Evolutionary conservation across 225 moss, liverwort and hornwort genomes (phyloP), one percentile per base, ranked within the genome.

Genomic region (Sphagnum contortum): DNA sequence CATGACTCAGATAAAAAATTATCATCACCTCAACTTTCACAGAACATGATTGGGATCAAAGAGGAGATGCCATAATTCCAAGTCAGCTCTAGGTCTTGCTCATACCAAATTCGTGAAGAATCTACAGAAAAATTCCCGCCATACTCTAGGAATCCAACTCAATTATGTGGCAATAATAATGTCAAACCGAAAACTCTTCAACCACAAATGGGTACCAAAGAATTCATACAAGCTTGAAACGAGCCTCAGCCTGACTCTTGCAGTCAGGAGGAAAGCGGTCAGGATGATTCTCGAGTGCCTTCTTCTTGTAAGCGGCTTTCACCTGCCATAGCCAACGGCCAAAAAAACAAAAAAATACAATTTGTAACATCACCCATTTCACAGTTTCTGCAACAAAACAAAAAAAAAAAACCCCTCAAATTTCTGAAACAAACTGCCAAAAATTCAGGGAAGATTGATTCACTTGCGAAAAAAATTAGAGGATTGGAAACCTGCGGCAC

Each of bases 211-310:
- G 29, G 29, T 29, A 29, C 29, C 29, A 64, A 51, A 44, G 64
- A 12, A 12, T 44, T 8, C 29, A 8, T 48, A 83, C 83, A 65
- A 76, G 76, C 79, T 83, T 83, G 59, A 83, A 83, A 4, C 79
- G 76, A 74, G 79, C 76, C 69, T 83, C 83, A 5, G 83, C 83
- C 61, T 79, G 71, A 1, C 69, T 61, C 54, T 76, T 79, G n/a
- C 69, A 73, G 45, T 83, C 76, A 64, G 76, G 51, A 67, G 79
- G 76, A 56, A 74, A 74, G 10, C 83, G 59, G 69, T 83, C 79
- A 3, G 83, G 83, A 50, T 83, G 83, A 75, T 76, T 79, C 72
- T 83, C 79, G 9, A 83, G 65, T 9, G 83, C 83, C 72, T 83
- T 83, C 59, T 69, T 73, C 72, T 83, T 83, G 55, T 83, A 79